Evolutionary conservation across 2,329 filamentous ascomycete genomes (phyloP).

Genomic region (Ceratocystis lukuohia): DNA sequence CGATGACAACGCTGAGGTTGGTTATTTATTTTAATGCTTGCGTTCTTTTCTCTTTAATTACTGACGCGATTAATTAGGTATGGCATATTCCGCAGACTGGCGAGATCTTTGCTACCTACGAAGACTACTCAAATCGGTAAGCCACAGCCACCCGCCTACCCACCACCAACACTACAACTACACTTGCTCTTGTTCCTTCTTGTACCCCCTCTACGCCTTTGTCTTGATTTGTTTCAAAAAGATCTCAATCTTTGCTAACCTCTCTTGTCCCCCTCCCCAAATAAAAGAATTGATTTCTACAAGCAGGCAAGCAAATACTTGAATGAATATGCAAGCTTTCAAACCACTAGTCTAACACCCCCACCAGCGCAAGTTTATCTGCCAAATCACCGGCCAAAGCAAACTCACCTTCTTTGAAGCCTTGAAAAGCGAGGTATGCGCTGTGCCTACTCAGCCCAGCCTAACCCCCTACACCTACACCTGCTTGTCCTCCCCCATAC

Average conservation of each 20-base stretch:
- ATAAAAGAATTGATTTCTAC: conserved; percentile 76
- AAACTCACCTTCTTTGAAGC: conserved; percentile 87
- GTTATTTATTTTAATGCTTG: conserved; percentile 23
- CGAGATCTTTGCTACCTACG: conserved; percentile 80
- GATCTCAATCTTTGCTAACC: background rate
- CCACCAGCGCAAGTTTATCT: conserved; percentile 70
- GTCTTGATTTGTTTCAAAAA: conserved; percentile 13
- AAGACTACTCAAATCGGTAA: conserved; percentile 73
- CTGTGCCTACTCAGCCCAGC: conserved; percentile 20
- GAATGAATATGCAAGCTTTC: background rate
- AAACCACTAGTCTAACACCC: conserved; percentile 12
- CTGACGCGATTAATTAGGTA: conserved; percentile 42
- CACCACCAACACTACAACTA: background rate
- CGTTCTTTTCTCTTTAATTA: conserved; percentile 14
- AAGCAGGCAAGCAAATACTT: conserved; percentile 51
- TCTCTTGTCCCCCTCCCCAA: conserved; percentile 24
- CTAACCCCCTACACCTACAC: background rate
- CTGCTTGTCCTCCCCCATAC: background rate
- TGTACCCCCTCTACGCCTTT: background rate
- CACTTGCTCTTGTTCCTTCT: background rate
- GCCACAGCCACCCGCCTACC: conserved; percentile 25
- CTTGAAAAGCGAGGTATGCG: conserved; percentile 70
- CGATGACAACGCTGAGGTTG: conserved; percentile 73
- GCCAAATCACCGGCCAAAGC: conserved; percentile 89
- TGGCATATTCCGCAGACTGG: conserved; percentile 85